A percentile compares a stretch with the other conserved stretches of the same genome.
Conservation (phyloP, 495 filamentous ascomycete species). For the Pseudevernia furfuracea region DNA sequence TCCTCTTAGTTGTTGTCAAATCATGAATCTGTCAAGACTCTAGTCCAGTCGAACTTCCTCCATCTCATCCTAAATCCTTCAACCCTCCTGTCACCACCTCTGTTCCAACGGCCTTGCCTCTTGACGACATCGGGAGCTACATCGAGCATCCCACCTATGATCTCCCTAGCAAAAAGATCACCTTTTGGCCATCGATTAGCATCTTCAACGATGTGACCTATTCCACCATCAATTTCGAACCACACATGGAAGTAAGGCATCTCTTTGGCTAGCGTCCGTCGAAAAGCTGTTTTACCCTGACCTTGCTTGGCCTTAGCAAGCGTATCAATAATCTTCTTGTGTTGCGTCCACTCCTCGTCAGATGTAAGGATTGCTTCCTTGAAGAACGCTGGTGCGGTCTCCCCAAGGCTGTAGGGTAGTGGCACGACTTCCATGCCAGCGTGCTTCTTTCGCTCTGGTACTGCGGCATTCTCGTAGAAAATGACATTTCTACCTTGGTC, state of each 20-base stretch:
- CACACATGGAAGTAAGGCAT: constrained; percentile 99
- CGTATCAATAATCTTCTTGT: constrained; percentile 90
- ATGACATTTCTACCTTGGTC: constrained; percentile 83
- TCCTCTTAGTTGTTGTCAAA: neutral
- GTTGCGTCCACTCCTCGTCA: constrained; percentile 92
- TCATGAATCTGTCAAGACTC: constrained; percentile 56
- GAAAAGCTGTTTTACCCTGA: constrained; percentile 73
- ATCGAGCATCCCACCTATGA: constrained; percentile 91
- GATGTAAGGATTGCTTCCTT: constrained; percentile 81
- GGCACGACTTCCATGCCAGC: constrained; percentile 82
- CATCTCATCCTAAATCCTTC: constrained; percentile 78
- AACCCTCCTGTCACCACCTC: constrained; percentile 58
- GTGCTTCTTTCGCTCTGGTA: constrained; percentile 68
- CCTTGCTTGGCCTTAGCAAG: constrained; percentile 59
- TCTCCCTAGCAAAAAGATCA: constrained; percentile 87
- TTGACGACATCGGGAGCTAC: constrained; percentile 75
- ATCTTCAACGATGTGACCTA: constrained; percentile 92
- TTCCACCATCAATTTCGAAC: constrained; percentile 85
- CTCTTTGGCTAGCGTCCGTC: constrained; percentile 78
- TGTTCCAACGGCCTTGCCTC: constrained; percentile 84
- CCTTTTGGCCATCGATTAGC: constrained; percentile 79
- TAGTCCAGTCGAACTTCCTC: constrained; percentile 95
- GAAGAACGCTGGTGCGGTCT: constrained; percentile 91
- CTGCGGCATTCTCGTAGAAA: constrained; percentile 95
- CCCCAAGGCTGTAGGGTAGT: constrained; percentile 77